Conservation (phyloP, 2,329 filamentous ascomycete species). For the Pestalotiopsis sp. region DNA sequence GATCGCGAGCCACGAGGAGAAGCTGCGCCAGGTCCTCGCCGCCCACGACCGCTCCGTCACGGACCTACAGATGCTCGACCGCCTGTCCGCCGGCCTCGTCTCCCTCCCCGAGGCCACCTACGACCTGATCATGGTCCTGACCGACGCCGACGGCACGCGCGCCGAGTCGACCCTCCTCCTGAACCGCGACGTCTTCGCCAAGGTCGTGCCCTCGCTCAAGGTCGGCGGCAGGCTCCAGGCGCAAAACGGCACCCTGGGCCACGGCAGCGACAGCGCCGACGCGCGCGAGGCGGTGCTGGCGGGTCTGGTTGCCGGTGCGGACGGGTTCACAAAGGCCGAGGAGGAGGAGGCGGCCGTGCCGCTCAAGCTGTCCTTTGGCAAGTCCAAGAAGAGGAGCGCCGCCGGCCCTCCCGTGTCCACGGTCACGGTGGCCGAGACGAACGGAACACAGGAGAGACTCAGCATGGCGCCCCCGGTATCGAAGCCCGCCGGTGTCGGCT, state of each 20-base stretch:
- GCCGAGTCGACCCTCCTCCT: conserved; percentile 68
- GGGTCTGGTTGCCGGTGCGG: conserved; percentile 67
- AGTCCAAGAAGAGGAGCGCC: conserved; percentile 57
- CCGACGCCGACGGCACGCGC: conserved; percentile 72
- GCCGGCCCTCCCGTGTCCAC: conserved; percentile 34
- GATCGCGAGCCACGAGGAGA: conserved; percentile 81
- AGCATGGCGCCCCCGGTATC: conserved; percentile 38
- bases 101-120: conserved; percentile 77
- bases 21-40: conserved; percentile 70
- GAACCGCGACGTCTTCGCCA: conserved; percentile 66
- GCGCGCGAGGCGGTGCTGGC: conserved; percentile 82
- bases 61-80: conserved; percentile 97
- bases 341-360: conserved; percentile 59
- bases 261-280: conserved; percentile 46
- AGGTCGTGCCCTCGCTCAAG: conserved; percentile 72
- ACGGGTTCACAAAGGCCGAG: conserved; percentile 76
- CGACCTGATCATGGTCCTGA: conserved; percentile 81
- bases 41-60: conserved; percentile 75
- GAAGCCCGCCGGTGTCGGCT: conserved; percentile 63
- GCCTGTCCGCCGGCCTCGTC: conserved; percentile 80
- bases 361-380: conserved; percentile 63
- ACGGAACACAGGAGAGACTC: conserved; percentile 37
- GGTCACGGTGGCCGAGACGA: conserved; percentile 38
- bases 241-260: conserved; percentile 66
- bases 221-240: conserved; percentile 68